Evolutionary conservation across 106 monocot species (phyloP).

Genomic region (Agapanthus africanus): DNA sequence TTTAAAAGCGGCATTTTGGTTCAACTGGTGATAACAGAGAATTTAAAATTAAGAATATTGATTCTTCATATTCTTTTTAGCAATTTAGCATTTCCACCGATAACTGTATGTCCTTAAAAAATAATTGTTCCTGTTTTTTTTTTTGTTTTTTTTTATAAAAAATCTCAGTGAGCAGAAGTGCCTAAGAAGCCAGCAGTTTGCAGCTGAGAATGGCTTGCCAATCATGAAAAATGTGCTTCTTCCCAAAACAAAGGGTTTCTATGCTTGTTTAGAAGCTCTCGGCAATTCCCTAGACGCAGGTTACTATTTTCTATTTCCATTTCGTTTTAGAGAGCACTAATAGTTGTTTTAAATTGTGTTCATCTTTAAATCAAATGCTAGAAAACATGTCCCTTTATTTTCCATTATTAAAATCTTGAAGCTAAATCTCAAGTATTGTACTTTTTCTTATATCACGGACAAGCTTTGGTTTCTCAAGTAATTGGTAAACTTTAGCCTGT

Average conservation of each 20-base stretch:
- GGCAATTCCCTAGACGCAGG: constrained; percentile 77
- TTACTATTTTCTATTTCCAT: neutral
- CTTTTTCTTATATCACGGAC: neutral
- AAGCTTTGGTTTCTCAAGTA: neutral
- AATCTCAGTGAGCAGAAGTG: constrained; percentile 79
- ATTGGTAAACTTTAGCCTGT: neutral
- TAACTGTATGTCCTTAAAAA: neutral
- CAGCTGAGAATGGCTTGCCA: constrained; percentile 79
- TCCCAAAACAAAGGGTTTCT: constrained; percentile 87
- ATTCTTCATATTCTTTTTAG: neutral
- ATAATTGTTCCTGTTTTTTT: neutral
- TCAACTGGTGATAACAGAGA: neutral
- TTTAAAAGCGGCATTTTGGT: neutral
- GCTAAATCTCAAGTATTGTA: neutral
- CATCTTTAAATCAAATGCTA: constrained; percentile 2
- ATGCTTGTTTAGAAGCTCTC: constrained; percentile 56
- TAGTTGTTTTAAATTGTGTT: neutral
- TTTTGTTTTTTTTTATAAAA: neutral
- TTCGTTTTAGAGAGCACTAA: neutral
- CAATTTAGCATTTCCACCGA: neutral
- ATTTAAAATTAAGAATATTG: neutral
- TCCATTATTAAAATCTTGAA: neutral
- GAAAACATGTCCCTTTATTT: neutral
- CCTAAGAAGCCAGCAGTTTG: constrained; percentile 71
- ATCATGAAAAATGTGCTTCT: constrained; percentile 76